These are phyloP conservation scores for Lonicera japonica DNA, from an alignment of 129 eudicot species.

Conservation along the genomic window DNA sequence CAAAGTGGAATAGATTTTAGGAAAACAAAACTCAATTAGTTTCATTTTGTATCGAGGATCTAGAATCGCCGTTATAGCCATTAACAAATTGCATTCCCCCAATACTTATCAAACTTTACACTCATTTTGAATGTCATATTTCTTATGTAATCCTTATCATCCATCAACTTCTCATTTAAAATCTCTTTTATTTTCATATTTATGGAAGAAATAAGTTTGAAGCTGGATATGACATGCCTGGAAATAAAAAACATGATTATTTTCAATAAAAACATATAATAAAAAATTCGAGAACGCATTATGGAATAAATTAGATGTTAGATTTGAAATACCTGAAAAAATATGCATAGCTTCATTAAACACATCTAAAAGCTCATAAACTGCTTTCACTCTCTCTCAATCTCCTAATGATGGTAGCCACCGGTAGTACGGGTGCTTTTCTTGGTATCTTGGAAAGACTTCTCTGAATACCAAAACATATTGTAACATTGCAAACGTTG, in stretches of 20 bases:
- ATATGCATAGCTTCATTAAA: no score
- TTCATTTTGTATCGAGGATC: background rate
- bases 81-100: no score
- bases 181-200: background rate
- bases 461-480: background rate
- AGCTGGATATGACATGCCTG: background rate
- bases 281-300: no score
- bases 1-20: background rate
- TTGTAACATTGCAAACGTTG: conserved; percentile 8
- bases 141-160: background rate
- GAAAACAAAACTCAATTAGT: background rate
- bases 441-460: background rate
- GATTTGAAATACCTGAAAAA: no score
- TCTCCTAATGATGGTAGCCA: background rate
- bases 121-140: no score
- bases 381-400: no score
- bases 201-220: conserved; percentile 2
- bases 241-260: background rate
- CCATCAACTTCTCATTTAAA: background rate
- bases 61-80: background rate
- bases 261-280: conserved; percentile 9
- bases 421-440: background rate
- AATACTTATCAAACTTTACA: no score
- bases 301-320: no score
- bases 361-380: conserved; percentile 3